phyloP scores from a whole-genome alignment of 371 early-diverging fungal species.

The Mortierella sp. region DNA sequence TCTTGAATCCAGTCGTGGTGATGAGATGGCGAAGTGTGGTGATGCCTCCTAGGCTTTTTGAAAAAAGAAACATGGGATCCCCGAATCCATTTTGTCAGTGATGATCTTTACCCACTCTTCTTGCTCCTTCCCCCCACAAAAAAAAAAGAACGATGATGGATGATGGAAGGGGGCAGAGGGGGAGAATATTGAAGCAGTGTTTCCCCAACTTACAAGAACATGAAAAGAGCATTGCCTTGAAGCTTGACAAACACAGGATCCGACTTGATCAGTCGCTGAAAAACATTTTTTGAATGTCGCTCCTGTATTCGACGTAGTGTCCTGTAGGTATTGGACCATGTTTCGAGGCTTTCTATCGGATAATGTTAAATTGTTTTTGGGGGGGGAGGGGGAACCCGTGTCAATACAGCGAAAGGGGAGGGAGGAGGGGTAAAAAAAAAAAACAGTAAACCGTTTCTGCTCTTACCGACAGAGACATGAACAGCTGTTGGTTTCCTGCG shows the following conservation, averaged over 20 bases:
- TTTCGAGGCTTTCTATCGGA: constrained; percentile 1
- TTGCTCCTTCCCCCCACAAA: too few relatives aligned
- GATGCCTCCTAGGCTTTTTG: constrained; percentile 11
- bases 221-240: constrained; percentile 6
- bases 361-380: too few relatives aligned
- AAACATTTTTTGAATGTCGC: background rate
- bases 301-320: constrained; percentile 10
- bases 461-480: constrained; percentile 4
- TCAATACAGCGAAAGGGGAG: too few relatives aligned
- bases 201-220: constrained; percentile 15
- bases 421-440: too few relatives aligned
- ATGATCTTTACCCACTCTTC: background rate
- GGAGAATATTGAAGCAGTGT: background rate
- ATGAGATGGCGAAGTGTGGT: constrained; percentile 14
- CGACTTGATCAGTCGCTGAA: background rate
- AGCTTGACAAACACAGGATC: constrained; percentile 6
- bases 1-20: constrained; percentile 5
- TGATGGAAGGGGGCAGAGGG: background rate
- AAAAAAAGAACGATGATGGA: background rate
- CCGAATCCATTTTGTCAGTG: too few relatives aligned
- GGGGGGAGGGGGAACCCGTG: too few relatives aligned
- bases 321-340: constrained; percentile 11
- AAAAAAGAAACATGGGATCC: too few relatives aligned
- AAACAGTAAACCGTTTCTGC: background rate
- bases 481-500: background rate